Conservation (phyloP, 2,329 filamentous ascomycete genomes). For the Aspergillus cejpii region DNA sequence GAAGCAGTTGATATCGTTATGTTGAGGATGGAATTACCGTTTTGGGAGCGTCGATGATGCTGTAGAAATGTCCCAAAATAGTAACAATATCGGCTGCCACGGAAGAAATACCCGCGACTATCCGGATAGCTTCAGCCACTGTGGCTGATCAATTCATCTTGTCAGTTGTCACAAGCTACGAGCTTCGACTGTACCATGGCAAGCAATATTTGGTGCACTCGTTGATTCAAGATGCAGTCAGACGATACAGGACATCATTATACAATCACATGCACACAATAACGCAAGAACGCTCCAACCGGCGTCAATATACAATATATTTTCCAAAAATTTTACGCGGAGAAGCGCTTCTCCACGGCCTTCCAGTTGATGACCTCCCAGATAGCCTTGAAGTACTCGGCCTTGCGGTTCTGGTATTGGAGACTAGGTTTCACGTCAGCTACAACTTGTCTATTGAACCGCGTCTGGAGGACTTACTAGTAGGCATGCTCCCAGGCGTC, state of each 20-base stretch:
- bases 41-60: not conserved
- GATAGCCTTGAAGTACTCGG: slow-evolving; percentile 86
- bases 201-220: not conserved
- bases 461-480: slow-evolving; percentile 51
- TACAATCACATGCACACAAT: slow-evolving; percentile 3
- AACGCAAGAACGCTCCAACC: slow-evolving; percentile 9
- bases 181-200: not conserved
- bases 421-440: slow-evolving; percentile 46
- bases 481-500: slow-evolving; percentile 97
- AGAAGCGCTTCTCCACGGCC: slow-evolving; percentile 70
- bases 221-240: slow-evolving; percentile 8
- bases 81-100: slow-evolving; percentile 1
- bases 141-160: slow-evolving; percentile 1
- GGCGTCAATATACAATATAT: slow-evolving; percentile 8
- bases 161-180: not conserved
- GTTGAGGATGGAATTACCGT: not conserved
- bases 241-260: slow-evolving; percentile 5
- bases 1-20: not conserved
- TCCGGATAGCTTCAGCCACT: slow-evolving; percentile 5
- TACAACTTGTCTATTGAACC: not conserved
- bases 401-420: slow-evolving; percentile 95
- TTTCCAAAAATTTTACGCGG: slow-evolving; percentile 36
- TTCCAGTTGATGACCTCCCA: slow-evolving; percentile 98
- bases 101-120: not conserved
- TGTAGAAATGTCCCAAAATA: not conserved